Conservation (phyloP, 2,329 filamentous ascomycete genomes). For the Aspergillus sp. region DNA sequence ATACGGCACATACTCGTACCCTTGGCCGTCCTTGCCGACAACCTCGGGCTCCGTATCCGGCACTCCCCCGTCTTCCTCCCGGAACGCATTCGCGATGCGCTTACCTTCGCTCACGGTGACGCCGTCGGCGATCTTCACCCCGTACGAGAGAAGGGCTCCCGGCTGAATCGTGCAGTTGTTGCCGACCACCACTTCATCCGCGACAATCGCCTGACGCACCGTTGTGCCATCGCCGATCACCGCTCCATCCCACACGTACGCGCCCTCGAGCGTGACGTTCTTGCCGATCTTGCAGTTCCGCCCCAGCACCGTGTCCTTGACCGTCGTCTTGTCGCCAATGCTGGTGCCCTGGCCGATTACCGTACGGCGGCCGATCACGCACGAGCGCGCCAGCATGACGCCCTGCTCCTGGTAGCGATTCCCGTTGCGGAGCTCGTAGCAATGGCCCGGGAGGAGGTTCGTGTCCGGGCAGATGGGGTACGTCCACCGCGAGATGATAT, state of each 20-base stretch:
- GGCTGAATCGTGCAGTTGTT: constrained; percentile 66
- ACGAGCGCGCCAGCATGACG: constrained; percentile 71
- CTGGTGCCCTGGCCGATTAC: constrained; percentile 75
- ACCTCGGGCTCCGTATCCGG: constrained; percentile 50
- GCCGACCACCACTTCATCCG: constrained; percentile 69
- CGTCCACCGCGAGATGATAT: constrained; percentile 83
- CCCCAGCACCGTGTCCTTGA: constrained; percentile 78
- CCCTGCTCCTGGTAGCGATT: constrained; percentile 76
- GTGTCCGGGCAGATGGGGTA: constrained; percentile 87
- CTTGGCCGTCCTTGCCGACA: constrained; percentile 59
- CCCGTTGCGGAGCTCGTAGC: constrained; percentile 68
- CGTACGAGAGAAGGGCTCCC: constrained; percentile 77
- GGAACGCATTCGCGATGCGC: constrained; percentile 46
- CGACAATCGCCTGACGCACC: constrained; percentile 73
- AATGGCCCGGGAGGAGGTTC: constrained; percentile 75
- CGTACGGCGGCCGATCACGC: constrained; percentile 65
- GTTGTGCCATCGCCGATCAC: constrained; percentile 72
- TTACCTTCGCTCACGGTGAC: constrained; percentile 44
- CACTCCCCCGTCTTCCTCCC: constrained; percentile 43
- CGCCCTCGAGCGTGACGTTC: constrained; percentile 74
- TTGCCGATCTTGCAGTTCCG: constrained; percentile 81
- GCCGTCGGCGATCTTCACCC: constrained; percentile 68
- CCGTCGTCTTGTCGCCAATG: constrained; percentile 68
- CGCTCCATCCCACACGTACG: constrained; percentile 85
- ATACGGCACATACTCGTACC: constrained; percentile 64